These are phyloP conservation scores for Sphaerobolus stellatus DNA, from an alignment of 1,284 basidiomycete genomes.

Conservation along the genomic window DNA sequence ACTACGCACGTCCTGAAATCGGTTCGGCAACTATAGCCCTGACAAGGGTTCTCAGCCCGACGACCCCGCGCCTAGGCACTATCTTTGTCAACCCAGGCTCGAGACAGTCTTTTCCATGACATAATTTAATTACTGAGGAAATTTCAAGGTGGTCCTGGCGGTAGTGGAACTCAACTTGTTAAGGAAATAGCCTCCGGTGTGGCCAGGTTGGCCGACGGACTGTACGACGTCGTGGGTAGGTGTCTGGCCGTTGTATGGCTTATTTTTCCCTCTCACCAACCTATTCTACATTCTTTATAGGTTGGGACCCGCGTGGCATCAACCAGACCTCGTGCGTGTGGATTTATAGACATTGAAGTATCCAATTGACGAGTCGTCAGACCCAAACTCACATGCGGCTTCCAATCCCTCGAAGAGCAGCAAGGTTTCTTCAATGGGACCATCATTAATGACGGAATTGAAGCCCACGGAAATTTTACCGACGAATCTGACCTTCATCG, in stretches of 20 bases:
- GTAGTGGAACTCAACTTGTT: constrained; percentile 1
- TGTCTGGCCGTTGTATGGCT: background rate
- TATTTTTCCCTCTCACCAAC: background rate
- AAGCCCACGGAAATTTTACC: constrained; percentile 11
- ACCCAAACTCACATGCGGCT: background rate
- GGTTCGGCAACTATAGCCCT: background rate
- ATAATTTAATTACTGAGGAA: background rate
- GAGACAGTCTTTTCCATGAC: background rate
- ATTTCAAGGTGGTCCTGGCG: constrained; percentile 8
- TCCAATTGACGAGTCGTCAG: background rate
- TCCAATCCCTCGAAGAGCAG: background rate
- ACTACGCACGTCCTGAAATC: background rate
- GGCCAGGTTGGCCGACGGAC: background rate
- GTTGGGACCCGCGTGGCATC: constrained; percentile 11
- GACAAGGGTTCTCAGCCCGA: background rate
- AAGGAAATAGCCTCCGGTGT: background rate
- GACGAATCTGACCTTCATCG: constrained; percentile 1
- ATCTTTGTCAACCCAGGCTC: constrained; percentile 8
- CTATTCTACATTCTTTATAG: background rate
- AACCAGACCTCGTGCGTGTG: constrained; percentile 5
- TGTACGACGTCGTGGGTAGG: constrained; percentile 1
- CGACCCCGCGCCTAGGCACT: background rate
- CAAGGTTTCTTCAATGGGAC: background rate
- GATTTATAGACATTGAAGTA: no score
- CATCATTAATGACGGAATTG: constrained; percentile 1